These are phyloP conservation scores for Taiwanofungus camphoratus DNA, from an alignment of 1,284 basidiomycete species.

Conservation along the genomic window DNA sequence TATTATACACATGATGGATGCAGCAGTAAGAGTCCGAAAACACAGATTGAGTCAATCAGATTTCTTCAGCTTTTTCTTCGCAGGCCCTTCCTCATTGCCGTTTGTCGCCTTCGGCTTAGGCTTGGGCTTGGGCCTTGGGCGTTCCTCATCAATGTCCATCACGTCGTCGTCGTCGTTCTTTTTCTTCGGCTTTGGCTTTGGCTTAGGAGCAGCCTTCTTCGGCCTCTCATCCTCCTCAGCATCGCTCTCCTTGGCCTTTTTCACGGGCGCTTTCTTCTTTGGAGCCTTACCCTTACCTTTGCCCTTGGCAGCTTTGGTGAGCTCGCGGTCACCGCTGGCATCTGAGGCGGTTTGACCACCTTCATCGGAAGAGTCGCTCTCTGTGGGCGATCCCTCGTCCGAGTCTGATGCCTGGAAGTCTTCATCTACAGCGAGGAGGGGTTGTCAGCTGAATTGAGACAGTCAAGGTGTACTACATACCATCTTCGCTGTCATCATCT, in stretches of 20 bases:
- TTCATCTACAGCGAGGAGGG: conserved; percentile 45
- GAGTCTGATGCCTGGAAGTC: conserved; percentile 86
- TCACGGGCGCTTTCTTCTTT: conserved; percentile 36
- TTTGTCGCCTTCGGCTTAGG: conserved; percentile 44
- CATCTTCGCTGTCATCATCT: conserved; percentile 80
- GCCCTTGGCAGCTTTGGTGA: conserved; percentile 44
- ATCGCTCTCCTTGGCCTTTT: conserved; percentile 30
- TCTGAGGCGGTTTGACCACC: conserved; percentile 81
- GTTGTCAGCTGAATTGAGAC: not conserved
- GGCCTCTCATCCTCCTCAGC: conserved; percentile 35
- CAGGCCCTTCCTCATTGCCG: conserved; percentile 50
- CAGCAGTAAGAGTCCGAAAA: not conserved
- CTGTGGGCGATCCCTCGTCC: conserved; percentile 80
- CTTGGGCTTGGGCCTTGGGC: conserved; percentile 39
- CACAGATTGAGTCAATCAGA: conserved; percentile 18
- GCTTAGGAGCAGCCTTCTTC: conserved; percentile 29
- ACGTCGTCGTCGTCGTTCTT: conserved; percentile 28
- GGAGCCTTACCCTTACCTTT: conserved; percentile 34
- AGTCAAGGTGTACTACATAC: conserved; percentile 35
- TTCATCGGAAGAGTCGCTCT: conserved; percentile 63
- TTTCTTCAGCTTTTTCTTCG: conserved; percentile 66
- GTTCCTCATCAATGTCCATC: conserved; percentile 37
- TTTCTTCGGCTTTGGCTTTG: conserved; percentile 36
- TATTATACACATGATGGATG: conserved; percentile 4
- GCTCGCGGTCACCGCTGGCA: conserved; percentile 64